Evolutionary conservation across 140 eudicot genomes (phyloP), one percentile per base, ranked within the genome.

Genomic region (Oenanthe javanica): DNA sequence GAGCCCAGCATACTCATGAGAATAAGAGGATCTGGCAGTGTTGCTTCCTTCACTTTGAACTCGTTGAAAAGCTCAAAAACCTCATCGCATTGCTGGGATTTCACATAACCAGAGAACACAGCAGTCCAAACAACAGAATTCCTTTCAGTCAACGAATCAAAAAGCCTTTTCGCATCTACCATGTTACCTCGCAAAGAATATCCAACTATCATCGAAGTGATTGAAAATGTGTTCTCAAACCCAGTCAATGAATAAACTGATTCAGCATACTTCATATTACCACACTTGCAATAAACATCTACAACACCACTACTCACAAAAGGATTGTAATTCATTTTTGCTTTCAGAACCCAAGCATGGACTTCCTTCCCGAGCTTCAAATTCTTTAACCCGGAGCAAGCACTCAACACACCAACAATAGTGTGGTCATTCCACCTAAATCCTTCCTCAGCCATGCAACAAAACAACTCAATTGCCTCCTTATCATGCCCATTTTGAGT

Each of bases 61-160:
- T 89, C 80, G 27, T 84, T 82, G 40, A 92, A 89, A 55, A 94
- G 86, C 79, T 79, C 87, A 86, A 94, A 90, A 75, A 88, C 94
- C 12, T 85, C 83, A 51, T 87, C 88, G 47, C 85, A 81, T 36
- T 79, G 86, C 51, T 85, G 86, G 11, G 84, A 84, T 81, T 86
- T 89, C 79, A 94, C 84, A 61, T 92, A 92, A 14, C 98, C 98
- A 66, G 91, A 86, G 61, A 90, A 90, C 86, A 94, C 85, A 38
- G 96, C 93, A 0, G 98, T 87, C 96, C 97, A 94, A 42, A 92
- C 90, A 15, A 92, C 91, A 36, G 83, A 63, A 83, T 85, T 94
- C 84, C 87, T 94, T 45, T 83, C 86, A 1, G 64, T 40, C 46
- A 85, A 84, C 14, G 91, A 85, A 80, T 92, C 94, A 66, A 92